Evolutionary conservation across 495 filamentous ascomycete species (phyloP), one percentile per base, ranked within the genome.

Genomic region (Symbiotaphrina buchneri): DNA sequence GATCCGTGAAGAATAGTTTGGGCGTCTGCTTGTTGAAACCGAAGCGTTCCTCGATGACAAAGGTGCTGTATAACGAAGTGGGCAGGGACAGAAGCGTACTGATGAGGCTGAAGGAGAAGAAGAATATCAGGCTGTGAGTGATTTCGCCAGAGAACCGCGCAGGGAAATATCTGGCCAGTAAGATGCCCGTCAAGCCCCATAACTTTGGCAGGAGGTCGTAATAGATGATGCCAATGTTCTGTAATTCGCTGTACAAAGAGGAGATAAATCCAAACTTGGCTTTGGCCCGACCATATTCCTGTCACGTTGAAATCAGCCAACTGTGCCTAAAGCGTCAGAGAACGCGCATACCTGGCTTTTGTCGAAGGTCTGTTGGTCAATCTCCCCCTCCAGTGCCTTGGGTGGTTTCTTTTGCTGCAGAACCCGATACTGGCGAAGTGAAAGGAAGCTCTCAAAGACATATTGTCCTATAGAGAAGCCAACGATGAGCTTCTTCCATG

Each of bases 11-110:
- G 61, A 83, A 97, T 3, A 94, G 60, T 52, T 71, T 72, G 23
- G 77, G 51, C 0, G 87, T 95, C 57, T 90, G 80, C 60, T 97
- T 95, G 53, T 97, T 97, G 65, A 97, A 97, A 16, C 87, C 90
- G 48, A 84, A 97, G 45, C 82, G 78, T 60, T 95, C 82, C 48
- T 97, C 87, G 26, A 95, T 61, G 24, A 93, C 77, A 46, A 97
- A 97, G 1, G 74, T 83, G 57, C 80, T 71, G 60, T 94, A 97
- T 46, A 92, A 76, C 31, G 63, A 73, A 33, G 75, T 65, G 10
- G 90, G 90, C 28, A 95, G 55, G 22, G 70, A 74, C 34, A 90
- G 51, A 29, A 75, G 41, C 40, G 80, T 76, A 21, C 79, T 72
- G 42, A 81, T 64, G 38, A 91, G 46, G 44, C 77, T 75, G 54